These are phyloP conservation scores for Aspergillus sp. DNA, from an alignment of 2,329 filamentous ascomycete species.

Conservation along the genomic window DNA sequence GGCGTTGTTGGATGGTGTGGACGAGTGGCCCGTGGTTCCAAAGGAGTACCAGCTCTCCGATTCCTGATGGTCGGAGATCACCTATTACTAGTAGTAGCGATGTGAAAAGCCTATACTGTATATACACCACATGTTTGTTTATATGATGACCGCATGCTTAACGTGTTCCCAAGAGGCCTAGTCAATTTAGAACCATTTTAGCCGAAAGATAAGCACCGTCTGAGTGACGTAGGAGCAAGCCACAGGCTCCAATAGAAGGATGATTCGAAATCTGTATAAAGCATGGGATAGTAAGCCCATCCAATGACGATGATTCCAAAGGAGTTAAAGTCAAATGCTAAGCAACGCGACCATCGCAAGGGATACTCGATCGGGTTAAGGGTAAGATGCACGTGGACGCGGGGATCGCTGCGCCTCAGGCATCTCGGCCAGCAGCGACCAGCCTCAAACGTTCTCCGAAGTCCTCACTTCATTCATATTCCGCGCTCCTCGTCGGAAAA, in stretches of 20 bases:
- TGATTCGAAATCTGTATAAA: too few relatives aligned
- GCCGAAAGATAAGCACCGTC: too few relatives aligned
- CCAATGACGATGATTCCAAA: too few relatives aligned
- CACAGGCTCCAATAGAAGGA: too few relatives aligned
- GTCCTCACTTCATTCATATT: neutral
- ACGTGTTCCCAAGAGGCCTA: too few relatives aligned
- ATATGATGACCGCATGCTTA: too few relatives aligned
- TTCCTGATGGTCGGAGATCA: neutral
- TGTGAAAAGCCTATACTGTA: too few relatives aligned
- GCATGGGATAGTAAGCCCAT: too few relatives aligned
- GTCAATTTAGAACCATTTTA: too few relatives aligned
- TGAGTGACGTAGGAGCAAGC: too few relatives aligned
- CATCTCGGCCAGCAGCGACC: neutral
- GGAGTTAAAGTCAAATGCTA: neutral
- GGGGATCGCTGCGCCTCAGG: neutral
- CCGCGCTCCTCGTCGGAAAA: neutral
- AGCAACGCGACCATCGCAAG: neutral
- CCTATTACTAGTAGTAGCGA: too few relatives aligned
- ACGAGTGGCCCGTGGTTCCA: constrained; percentile 35
- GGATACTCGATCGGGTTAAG: constrained; percentile 1
- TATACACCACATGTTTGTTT: neutral
- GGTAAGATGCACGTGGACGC: neutral
- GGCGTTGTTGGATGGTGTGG: constrained; percentile 50
- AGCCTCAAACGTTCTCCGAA: neutral
- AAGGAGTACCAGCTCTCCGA: constrained; percentile 23